Evolutionary conservation across 2,329 filamentous ascomycete species (phyloP).

Genomic region (Clonostachys solani): DNA sequence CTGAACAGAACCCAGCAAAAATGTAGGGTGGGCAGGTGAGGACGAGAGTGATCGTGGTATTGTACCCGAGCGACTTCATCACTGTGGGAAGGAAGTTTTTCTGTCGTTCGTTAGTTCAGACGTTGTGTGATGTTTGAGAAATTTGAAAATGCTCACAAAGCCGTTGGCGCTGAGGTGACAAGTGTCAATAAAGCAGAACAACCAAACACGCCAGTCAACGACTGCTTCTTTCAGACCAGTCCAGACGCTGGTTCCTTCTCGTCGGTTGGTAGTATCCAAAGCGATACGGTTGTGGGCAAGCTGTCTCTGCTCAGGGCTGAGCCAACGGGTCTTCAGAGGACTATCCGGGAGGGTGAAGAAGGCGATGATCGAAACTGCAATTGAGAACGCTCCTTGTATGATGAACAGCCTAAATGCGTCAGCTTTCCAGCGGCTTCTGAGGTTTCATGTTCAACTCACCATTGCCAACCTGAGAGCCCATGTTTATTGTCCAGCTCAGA

Average conservation of each 20-base stretch:
- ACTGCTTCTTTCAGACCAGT: constrained; percentile 34
- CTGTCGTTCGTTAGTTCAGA: too few species aligned
- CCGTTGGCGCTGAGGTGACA: constrained; percentile 38
- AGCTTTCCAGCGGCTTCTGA: constrained; percentile 15
- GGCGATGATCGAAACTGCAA: constrained; percentile 7
- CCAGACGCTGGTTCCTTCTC: constrained; percentile 16
- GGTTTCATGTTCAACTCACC: constrained; percentile 7
- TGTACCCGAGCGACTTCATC: constrained; percentile 28
- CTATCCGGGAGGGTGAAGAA: constrained; percentile 17
- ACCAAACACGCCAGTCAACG: constrained; percentile 35
- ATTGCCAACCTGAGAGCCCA: background rate
- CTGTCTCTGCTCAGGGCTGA: constrained; percentile 33
- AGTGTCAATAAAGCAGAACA: constrained; percentile 42
- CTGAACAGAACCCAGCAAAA: constrained; percentile 28
- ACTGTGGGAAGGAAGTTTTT: constrained; percentile 9
- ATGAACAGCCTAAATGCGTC: constrained; percentile 42
- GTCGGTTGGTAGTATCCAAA: constrained; percentile 32
- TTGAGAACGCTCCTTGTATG: constrained; percentile 47
- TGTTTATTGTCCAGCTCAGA: constrained; percentile 1
- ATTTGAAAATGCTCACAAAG: constrained; percentile 33
- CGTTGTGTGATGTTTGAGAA: constrained; percentile 16
- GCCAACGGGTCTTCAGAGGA: constrained; percentile 32
- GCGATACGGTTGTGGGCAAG: constrained; percentile 31
- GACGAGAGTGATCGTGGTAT: constrained; percentile 32
- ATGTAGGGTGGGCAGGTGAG: constrained; percentile 38